phyloP scores from a whole-genome alignment of 75 land plant genomes.

The Azolla pinnata region DNA sequence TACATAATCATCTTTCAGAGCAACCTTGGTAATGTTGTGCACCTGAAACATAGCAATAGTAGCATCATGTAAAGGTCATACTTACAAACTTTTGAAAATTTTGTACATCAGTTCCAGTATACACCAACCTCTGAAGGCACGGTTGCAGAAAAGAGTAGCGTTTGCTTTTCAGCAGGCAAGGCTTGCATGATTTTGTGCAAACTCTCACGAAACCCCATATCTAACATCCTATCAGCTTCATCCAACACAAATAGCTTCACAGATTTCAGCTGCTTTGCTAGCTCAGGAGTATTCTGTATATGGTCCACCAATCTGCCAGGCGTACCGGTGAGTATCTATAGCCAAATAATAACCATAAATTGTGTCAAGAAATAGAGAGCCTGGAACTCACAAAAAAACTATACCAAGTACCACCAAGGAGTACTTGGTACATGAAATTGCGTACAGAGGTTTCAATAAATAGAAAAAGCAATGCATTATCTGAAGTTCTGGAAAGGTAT shows the following conservation, averaged over 20 bases:
- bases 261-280: constrained; percentile 58
- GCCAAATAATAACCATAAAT: no score
- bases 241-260: constrained; percentile 87
- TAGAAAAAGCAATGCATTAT: no score
- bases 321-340: constrained; percentile 89
- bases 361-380: no score
- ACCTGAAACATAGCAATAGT: constrained; percentile 40
- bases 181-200: constrained; percentile 68
- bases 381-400: no score
- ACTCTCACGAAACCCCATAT: constrained; percentile 85
- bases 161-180: constrained; percentile 85
- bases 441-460: no score
- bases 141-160: constrained; percentile 96
- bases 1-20: constrained; percentile 76
- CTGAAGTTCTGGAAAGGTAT: no score
- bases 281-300: constrained; percentile 71
- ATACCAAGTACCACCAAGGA: no score
- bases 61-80: background rate
- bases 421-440: no score
- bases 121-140: constrained; percentile 73
- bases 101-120: background rate
- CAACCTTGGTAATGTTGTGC: constrained; percentile 62
- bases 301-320: constrained; percentile 97
- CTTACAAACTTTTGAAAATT: background rate
- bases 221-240: constrained; percentile 89